Base-by-base conservation (phyloP, 148 eudicot genomes). In the Oxyria digyna region DNA sequence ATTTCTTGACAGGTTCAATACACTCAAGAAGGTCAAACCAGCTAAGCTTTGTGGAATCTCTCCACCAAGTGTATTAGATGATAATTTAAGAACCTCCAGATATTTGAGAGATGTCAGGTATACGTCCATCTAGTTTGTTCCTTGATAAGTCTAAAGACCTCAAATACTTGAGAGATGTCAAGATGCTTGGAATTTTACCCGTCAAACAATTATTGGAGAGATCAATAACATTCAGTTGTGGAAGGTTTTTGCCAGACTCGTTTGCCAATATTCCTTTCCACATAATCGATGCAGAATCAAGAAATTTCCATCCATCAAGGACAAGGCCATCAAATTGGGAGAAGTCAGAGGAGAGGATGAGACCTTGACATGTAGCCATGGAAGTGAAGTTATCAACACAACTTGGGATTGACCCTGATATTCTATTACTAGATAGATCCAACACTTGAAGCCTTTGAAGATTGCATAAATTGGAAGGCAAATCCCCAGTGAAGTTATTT, bases 21-120 rank as follows among this genome's bases (percentile, higher is more conserved):
- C 77, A 23, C 73, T 71, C 72, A 87, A 67, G 45, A 64, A 72
- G 31, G 68, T 73, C 12, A 84, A 52, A 14, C 46, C 67, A 4
- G 82, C 66, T 66, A 81, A 63, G 80, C 81, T 74, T 40, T 71
- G n/a, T 17, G 90, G 90, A 70, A 86, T 79, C 35, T 67, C 42
- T 20, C 90, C 84, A 0, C 77, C 17, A n/a, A 86, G 78, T 21
- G 31, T 55, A 50, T 86, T 86, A 27, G 74, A 74, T 8, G 87
- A 84, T 7, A 87, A 54, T 68, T 80, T 86, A 48, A 87, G 86
- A 3, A 81, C 20, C 33, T 74, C 74, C 74, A 55, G 21, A 43
- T 42, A 17, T 3, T 45, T 62, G 76, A 67, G 18, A 81, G 18
- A 41, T 69, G 20, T 54, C 48, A 0, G 84, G 87, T 27, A 86